Evolutionary conservation across 176 grass and related monocot species (phyloP).

Genomic region (Carex kokanica): DNA sequence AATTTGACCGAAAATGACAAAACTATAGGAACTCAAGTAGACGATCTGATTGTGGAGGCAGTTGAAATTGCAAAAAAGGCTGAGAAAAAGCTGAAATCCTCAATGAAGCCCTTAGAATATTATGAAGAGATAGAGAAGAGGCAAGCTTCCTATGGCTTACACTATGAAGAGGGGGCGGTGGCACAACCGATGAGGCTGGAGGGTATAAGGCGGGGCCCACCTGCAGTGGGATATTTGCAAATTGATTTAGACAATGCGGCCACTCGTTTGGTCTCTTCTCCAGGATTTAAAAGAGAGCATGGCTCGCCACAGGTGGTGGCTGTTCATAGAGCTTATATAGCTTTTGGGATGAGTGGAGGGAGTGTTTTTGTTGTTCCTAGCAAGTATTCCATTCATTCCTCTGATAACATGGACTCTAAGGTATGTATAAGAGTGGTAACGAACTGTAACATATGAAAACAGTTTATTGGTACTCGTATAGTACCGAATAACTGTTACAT

Average conservation of each 20-base stretch:
- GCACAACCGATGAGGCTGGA: slow-evolving; percentile 90
- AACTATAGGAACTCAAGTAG: slow-evolving; percentile 44
- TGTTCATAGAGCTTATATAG: slow-evolving; percentile 80
- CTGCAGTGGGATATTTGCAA: slow-evolving; percentile 96
- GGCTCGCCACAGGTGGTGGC: slow-evolving; percentile 74
- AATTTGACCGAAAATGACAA: slow-evolving; percentile 17
- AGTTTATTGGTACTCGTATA: background rate
- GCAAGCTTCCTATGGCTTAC: slow-evolving; percentile 78
- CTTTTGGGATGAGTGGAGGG: slow-evolving; percentile 81
- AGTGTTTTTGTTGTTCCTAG: slow-evolving; percentile 70
- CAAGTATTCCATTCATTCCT: slow-evolving; percentile 84
- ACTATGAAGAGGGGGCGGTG: slow-evolving; percentile 84
- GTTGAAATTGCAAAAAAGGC: slow-evolving; percentile 51
- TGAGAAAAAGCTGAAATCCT: slow-evolving; percentile 63
- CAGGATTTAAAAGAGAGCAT: slow-evolving; percentile 60
- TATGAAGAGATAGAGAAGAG: slow-evolving; percentile 90
- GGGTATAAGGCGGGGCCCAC: slow-evolving; percentile 85
- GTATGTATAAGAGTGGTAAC: slow-evolving; percentile 33
- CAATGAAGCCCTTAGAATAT: slow-evolving; percentile 73
- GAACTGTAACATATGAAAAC: background rate
- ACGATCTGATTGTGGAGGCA: slow-evolving; percentile 52
- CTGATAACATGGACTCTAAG: slow-evolving; percentile 87
- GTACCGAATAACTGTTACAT: slow-evolving; percentile 16
- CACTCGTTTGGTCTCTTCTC: slow-evolving; percentile 65
- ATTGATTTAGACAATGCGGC: slow-evolving; percentile 87